Evolutionary conservation across 139 green algal species (phyloP), one percentile per base, ranked within the genome.

Genomic region (Chlorella ohadii): DNA sequence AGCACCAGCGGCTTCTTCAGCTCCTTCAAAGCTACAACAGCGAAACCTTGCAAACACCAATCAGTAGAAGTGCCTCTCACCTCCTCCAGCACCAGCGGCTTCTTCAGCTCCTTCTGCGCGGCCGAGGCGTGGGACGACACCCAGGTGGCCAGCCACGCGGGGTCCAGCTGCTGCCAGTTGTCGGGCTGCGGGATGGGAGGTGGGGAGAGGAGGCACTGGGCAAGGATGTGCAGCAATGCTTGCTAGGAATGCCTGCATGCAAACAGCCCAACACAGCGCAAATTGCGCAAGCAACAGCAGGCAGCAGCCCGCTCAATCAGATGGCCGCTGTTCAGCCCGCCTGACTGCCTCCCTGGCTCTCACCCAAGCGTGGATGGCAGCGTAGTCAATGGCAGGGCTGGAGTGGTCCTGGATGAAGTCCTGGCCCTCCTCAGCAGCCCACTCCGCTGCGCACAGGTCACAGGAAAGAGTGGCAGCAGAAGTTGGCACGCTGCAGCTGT

Each of bases 51-150:
- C n/a, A n/a, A n/a, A n/a, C n/a, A n/a, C n/a, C n/a, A n/a, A n/a
- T n/a, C n/a, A n/a, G n/a, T n/a, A n/a, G n/a, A n/a, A n/a, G n/a
- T n/a, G 6, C 13, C 7, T 20, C 94, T 90, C 79, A 95, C 96
- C 91, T 97, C 94, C 85, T 97, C 94, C 51, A 96, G 81, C 73
- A 97, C 65, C 55, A 97, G 44, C 44, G 81, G 82, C 75, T 90
- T 88, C 23, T 83, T 59, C 56, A 96, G 85, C 38, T 34, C 23
- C 27, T 67, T 61, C 0, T 41, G 36, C 1, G 81, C 79, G 67
- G 89, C 91, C 23, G 64, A 44, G 1, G 82, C 81, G 56, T 91
- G 91, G 6, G 55, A 34, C 3, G 57, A 44, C 22, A 95, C 88
- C 90, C 91, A 95, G 33, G 17, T 73, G 2, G 16, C 23, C 61